Base-by-base conservation (phyloP, 1,284 basidiomycete species). In the Tilletia horrida region DNA sequence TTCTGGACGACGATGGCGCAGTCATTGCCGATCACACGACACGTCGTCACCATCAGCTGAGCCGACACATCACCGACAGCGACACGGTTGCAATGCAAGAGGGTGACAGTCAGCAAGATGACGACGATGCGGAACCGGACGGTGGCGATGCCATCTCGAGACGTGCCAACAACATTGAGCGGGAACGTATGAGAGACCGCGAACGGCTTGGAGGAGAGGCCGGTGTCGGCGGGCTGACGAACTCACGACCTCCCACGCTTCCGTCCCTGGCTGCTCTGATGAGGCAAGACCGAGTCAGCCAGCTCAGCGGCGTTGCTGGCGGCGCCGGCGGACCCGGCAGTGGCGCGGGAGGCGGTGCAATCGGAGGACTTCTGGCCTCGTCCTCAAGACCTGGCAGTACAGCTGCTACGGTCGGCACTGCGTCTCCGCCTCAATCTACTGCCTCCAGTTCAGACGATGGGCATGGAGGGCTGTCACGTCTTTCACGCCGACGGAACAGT, bases 181-280 rank as follows among this genome's bases (percentile, higher is more conserved):
- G 70, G n/a, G 76, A 78, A 43, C 65, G 76, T 0, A 78, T 78
- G 76, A 70, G 72, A 23, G 78, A 79, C 44, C 69, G 78, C 3
- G 76, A 73, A 48, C 66, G 71, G n/a, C 61, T 71, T 64, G 77
- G 77, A 1, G 76, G 76, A 8, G 77, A 80, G 57, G 69, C 73
- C 0, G 78, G 77, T n/a, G 74, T 78, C 1, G 78, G 76, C 14
- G 76, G 75, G 1, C 71, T 14, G 64, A 68, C 47, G 69, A 40
- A 40, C 11, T 69, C 18, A 48, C 65, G 23, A 71, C 74, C 1
- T 70, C 73, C 13, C 65, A 68, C 27, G 67, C 69, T 25, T 73
- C 71, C 44, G n/a, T 44, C 31, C 48, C 66, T 59, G 13, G 31
- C 57, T 4, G 27, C 52, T 40, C 55, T 62, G n/a, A 67, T 62